These are phyloP conservation scores for Xylaria sp. DNA, from an alignment of 2,329 filamentous ascomycete genomes.

Conservation along the genomic window DNA sequence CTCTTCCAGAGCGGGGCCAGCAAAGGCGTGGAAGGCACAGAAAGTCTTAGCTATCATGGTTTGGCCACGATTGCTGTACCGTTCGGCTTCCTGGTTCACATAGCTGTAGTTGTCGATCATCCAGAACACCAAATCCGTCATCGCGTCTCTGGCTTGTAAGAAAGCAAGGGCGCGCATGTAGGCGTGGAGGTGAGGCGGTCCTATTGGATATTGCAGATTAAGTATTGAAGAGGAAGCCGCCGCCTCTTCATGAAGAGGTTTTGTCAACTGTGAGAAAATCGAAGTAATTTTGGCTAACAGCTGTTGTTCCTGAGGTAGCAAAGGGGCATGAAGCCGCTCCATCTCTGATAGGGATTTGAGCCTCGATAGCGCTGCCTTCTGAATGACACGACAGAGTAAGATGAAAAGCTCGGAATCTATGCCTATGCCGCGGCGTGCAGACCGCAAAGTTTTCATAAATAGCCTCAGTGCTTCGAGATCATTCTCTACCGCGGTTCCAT, in stretches of 20 bases:
- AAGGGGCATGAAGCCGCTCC: not conserved
- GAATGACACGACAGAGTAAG: conserved; percentile 43
- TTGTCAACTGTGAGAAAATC: conserved; percentile 37
- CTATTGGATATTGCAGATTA: conserved; percentile 50
- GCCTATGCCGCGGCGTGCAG: conserved; percentile 40
- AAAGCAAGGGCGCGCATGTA: conserved; percentile 69
- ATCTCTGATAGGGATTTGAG: conserved; percentile 19
- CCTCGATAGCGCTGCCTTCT: conserved; percentile 39
- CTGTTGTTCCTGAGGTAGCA: conserved; percentile 20
- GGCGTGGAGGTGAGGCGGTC: conserved; percentile 56
- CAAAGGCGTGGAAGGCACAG: conserved; percentile 56
- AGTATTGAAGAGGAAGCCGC: not conserved
- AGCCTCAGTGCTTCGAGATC: conserved; percentile 41
- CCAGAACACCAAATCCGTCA: conserved; percentile 65
- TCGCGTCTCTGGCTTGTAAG: conserved; percentile 63
- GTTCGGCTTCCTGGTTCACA: conserved; percentile 44
- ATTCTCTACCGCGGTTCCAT: conserved; percentile 32
- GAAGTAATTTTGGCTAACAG: conserved; percentile 18
- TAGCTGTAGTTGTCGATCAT: conserved; percentile 53
- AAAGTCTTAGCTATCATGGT: conserved; percentile 45
- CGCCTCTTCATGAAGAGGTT: conserved; percentile 27
- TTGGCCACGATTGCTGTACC: conserved; percentile 38
- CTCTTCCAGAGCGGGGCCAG: conserved; percentile 48
- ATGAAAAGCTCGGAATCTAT: conserved; percentile 45
- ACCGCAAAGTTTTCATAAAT: conserved; percentile 41